Conservation (phyloP, 352 stramenopile species). For the Ophiocytium majus region DNA sequence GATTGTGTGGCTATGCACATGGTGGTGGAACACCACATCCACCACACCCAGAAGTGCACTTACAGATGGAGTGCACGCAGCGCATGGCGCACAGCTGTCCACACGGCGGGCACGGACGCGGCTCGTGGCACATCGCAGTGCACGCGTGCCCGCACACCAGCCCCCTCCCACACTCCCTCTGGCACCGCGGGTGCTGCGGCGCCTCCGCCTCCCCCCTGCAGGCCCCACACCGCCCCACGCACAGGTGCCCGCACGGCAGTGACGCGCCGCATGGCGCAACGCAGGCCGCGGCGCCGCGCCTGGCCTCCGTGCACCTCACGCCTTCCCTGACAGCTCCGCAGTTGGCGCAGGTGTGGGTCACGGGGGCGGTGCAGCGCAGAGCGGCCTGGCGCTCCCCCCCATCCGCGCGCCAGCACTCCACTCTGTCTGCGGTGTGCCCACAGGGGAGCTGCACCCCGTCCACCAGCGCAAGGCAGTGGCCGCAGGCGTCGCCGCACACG, state of each 20-base stretch:
- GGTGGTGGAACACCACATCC: no score
- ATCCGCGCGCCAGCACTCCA: conserved; percentile 53
- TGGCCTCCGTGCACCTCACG: neutral
- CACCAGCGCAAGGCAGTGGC: conserved; percentile 62
- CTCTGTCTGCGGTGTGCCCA: conserved; percentile 60
- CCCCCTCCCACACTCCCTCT: conserved; percentile 65
- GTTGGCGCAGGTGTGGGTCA: neutral
- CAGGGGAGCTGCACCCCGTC: conserved; percentile 62
- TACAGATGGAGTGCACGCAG: conserved; percentile 68
- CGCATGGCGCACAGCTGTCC: conserved; percentile 60
- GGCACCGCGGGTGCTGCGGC: conserved; percentile 57
- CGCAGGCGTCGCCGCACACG: conserved; percentile 66
- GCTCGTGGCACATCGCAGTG: conserved; percentile 63
- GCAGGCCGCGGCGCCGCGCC: neutral
- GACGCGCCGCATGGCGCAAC: neutral
- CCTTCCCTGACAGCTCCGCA: neutral
- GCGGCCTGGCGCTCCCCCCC: conserved; percentile 31
- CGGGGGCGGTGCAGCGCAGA: neutral
- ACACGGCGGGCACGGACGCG: conserved; percentile 65
- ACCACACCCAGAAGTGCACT: no score
- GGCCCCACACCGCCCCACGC: neutral
- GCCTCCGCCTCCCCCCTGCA: neutral
- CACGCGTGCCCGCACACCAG: conserved; percentile 70
- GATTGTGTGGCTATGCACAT: no score
- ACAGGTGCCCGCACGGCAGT: conserved; percentile 11